These are phyloP conservation scores for Penicillium sp. DNA, from an alignment of 2,329 filamentous ascomycete species.

Conservation along the genomic window DNA sequence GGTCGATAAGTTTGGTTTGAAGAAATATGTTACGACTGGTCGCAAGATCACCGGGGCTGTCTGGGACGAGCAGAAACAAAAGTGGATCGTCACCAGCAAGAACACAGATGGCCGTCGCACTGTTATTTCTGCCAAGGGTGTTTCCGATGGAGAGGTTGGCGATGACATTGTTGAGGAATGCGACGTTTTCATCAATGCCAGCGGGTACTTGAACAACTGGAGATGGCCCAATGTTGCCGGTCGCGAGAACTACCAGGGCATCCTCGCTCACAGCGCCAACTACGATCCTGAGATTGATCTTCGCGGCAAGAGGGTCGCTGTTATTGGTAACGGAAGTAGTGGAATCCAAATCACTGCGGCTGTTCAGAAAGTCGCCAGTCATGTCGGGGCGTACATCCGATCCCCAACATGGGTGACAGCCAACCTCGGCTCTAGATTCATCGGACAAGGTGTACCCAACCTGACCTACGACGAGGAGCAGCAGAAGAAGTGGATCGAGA, in stretches of 20 bases:
- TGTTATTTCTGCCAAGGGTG: too few species aligned
- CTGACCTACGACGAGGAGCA: neutral
- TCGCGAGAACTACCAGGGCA: neutral
- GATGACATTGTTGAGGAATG: too few species aligned
- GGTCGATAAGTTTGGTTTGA: neutral
- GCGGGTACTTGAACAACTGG: neutral
- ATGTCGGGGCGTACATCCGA: too few species aligned
- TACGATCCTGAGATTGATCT: neutral
- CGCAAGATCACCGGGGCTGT: too few species aligned
- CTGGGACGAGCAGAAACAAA: too few species aligned
- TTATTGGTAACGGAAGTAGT: neutral
- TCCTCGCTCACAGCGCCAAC: neutral
- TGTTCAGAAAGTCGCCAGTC: neutral
- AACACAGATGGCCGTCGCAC: too few species aligned
- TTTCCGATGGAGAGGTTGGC: too few species aligned
- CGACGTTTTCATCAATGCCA: neutral
- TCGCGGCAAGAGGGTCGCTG: neutral
- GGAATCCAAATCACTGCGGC: neutral
- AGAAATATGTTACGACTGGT: neutral
- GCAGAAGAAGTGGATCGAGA: neutral
- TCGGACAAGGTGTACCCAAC: neutral
- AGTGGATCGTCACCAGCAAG: too few species aligned
- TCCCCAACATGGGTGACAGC: too few species aligned
- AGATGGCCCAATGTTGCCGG: neutral
- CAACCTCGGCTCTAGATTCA: too few species aligned